phyloP scores from a whole-genome alignment of 2,329 filamentous ascomycete species.

The Ophiosphaerella korrae region DNA sequence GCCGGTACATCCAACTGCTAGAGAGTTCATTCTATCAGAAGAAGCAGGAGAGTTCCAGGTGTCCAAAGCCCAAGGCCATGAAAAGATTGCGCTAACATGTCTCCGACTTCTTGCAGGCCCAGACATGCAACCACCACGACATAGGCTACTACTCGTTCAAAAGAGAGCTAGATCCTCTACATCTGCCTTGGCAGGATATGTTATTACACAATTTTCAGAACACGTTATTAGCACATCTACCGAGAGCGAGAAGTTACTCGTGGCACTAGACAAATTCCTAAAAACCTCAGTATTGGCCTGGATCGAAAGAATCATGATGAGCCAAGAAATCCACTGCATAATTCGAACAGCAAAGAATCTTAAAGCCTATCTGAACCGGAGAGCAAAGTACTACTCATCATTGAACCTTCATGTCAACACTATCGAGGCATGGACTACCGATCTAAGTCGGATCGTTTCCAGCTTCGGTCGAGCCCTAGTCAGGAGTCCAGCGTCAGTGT shows the following conservation, averaged over 20 bases:
- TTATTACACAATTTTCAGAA: conserved; percentile 2
- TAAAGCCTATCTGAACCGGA: conserved; percentile 1
- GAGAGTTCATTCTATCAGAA: conserved; percentile 2
- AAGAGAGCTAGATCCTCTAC: neutral
- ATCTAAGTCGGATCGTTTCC: neutral
- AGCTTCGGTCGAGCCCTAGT: neutral
- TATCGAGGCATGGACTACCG: neutral
- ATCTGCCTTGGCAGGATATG: conserved; percentile 2
- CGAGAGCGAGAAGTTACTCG: neutral
- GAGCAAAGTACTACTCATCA: conserved; percentile 1
- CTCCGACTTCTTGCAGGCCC: neutral
- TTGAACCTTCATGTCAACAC: neutral
- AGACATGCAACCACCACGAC: conserved; percentile 2
- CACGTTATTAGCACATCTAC: neutral
- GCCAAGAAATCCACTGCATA: neutral
- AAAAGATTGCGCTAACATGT: neutral
- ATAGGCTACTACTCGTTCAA: neutral
- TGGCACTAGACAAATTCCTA: conserved; percentile 1
- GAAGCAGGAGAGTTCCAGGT: neutral
- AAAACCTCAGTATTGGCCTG: neutral
- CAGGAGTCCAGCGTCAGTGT: neutral
- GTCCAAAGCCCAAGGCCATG: neutral
- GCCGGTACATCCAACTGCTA: conserved; percentile 1
- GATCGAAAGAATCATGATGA: neutral
- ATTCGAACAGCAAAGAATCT: conserved; percentile 4